These are phyloP conservation scores for Limonium bicolor DNA, from an alignment of 148 eudicot species.

Conservation along the genomic window DNA sequence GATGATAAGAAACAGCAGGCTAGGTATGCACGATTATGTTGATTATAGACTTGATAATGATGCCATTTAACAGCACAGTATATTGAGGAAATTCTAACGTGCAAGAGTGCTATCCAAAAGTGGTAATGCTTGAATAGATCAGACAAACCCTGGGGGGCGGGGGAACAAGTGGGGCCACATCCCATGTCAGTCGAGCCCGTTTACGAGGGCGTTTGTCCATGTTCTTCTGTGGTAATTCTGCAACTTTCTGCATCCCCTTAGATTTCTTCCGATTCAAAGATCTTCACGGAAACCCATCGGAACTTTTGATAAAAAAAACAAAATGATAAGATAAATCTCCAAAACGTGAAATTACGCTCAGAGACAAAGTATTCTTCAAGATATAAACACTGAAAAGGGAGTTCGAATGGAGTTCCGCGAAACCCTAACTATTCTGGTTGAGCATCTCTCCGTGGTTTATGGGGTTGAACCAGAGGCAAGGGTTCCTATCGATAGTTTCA, in stretches of 20 bases:
- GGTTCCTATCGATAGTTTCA: too few relatives aligned
- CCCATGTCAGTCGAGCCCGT: conserved; percentile 54
- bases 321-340: too few relatives aligned
- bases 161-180: conserved; percentile 25
- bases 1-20: background rate
- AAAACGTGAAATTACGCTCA: too few relatives aligned
- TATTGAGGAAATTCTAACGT: background rate
- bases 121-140: too few relatives aligned
- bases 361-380: too few relatives aligned
- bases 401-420: too few relatives aligned
- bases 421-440: too few relatives aligned
- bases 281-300: background rate
- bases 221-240: conserved; percentile 34
- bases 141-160: conserved; percentile 25
- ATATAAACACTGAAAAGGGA: too few relatives aligned
- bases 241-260: conserved; percentile 46
- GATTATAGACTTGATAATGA: too few relatives aligned
- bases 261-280: background rate
- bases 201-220: conserved; percentile 53
- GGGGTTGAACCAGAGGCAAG: too few relatives aligned
- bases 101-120: background rate
- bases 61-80: background rate
- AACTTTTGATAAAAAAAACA: too few relatives aligned
- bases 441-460: too few relatives aligned
- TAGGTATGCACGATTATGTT: background rate